A percentile compares a stretch with the other conserved stretches of the same genome.
phyloP scores from a whole-genome alignment of 345 rosid genomes.

The Raphanus sativus region DNA sequence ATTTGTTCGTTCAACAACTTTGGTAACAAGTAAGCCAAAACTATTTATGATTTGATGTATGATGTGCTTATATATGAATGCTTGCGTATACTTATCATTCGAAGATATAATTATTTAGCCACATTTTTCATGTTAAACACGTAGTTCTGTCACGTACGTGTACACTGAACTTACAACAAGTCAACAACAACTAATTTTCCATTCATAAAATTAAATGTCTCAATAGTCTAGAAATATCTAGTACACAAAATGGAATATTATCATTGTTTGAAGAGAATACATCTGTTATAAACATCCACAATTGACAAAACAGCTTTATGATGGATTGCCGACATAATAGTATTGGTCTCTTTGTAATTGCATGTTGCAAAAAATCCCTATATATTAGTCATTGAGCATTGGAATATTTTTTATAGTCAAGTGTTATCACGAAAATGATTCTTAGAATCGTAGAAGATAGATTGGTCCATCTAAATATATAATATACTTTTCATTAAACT shows the following conservation, averaged over 20 bases:
- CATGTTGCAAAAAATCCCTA: not conserved
- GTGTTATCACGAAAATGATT: no score
- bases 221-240: constrained; percentile 19
- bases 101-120: not conserved
- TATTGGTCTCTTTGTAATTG: not conserved
- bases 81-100: not conserved
- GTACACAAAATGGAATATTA: not conserved
- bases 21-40: constrained; percentile 39
- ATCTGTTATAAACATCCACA: constrained; percentile 14
- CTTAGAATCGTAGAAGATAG: no score
- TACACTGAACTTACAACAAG: constrained; percentile 34
- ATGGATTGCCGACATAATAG: not conserved
- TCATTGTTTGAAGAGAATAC: constrained; percentile 9
- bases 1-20: constrained; percentile 43
- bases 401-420: no score
- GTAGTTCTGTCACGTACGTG: constrained; percentile 15
- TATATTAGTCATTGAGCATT: no score
- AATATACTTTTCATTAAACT: no score
- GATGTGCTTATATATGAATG: constrained; percentile 20
- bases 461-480: no score
- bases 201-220: not conserved
- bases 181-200: constrained; percentile 26
- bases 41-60: constrained; percentile 33
- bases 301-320: constrained; percentile 3
- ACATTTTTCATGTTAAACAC: constrained; percentile 33